A percentile compares a stretch with the other conserved stretches of the same genome.
These are phyloP conservation scores for Pulicaria dysenterica DNA, from an alignment of 129 eudicot species.

Conservation along the genomic window DNA sequence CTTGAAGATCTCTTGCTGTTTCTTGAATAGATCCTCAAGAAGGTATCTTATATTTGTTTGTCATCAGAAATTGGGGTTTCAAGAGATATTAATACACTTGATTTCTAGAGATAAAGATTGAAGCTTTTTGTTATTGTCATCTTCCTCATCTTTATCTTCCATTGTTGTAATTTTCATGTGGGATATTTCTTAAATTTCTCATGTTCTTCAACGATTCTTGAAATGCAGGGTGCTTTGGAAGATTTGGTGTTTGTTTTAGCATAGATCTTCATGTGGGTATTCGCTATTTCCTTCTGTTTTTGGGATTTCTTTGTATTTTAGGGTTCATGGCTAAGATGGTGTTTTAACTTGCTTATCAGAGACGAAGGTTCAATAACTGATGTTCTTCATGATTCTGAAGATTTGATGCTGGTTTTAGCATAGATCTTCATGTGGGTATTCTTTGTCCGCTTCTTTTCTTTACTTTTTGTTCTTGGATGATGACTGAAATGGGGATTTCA, in stretches of 20 bases:
- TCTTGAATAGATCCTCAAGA: conserved; percentile 27
- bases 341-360: conserved; percentile 1
- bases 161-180: conserved; percentile 5
- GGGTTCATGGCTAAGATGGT: conserved; percentile 13
- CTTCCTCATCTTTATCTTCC: background rate
- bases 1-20: conserved; percentile 22
- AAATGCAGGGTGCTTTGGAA: conserved; percentile 31
- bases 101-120: conserved; percentile 18
- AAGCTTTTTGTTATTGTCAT: conserved; percentile 20
- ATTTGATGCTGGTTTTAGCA: conserved; percentile 11
- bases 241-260: conserved; percentile 27
- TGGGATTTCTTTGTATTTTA: conserved; percentile 5
- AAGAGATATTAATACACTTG: background rate
- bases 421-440: conserved; percentile 15
- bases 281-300: background rate
- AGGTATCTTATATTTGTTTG: background rate
- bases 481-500: conserved; percentile 14
- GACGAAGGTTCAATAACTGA: background rate
- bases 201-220: conserved; percentile 16
- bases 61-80: conserved; percentile 14
- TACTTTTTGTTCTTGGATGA: conserved; percentile 8
- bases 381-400: conserved; percentile 8
- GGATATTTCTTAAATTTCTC: background rate
- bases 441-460: background rate
- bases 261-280: conserved; percentile 36